Evolutionary conservation across 768 basidiomycete genomes (phyloP).

Genomic region (Termitomyces sp.): DNA sequence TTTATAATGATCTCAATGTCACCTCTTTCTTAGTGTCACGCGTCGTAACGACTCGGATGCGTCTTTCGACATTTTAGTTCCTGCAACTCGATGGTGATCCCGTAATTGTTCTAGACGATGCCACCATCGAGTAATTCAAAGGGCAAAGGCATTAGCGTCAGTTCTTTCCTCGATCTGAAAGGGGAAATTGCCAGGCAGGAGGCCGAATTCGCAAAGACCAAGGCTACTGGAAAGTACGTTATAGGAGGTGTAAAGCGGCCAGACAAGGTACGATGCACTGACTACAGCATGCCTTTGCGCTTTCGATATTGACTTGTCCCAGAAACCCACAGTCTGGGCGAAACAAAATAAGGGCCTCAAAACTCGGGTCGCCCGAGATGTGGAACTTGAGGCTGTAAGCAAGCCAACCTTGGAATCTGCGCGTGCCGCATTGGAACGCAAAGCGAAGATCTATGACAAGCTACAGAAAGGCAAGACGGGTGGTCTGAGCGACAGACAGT

Average conservation of each 20-base stretch:
- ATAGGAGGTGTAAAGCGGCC: constrained; percentile 60
- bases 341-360: constrained; percentile 72
- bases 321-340: constrained; percentile 80
- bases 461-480: constrained; percentile 72
- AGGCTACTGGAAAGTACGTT: constrained; percentile 51
- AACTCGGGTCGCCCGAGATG: constrained; percentile 56
- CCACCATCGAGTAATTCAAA: constrained; percentile 48
- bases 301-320: not conserved
- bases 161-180: constrained; percentile 80
- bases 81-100: not conserved
- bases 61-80: not conserved
- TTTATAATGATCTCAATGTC: too few relatives aligned
- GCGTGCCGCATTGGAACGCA: constrained; percentile 65
- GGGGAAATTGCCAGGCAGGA: constrained; percentile 64
- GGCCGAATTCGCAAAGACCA: constrained; percentile 50
- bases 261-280: constrained; percentile 51
- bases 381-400: constrained; percentile 65
- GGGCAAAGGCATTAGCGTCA: constrained; percentile 64
- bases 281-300: not conserved
- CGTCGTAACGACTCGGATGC: not conserved
- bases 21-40: not conserved
- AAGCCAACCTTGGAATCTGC: constrained; percentile 69
- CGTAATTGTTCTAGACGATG: not conserved
- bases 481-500: constrained; percentile 71
- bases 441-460: constrained; percentile 78